Evolutionary conservation across 352 stramenopile genomes (phyloP).

Genomic region (Elongisporangium senticosum): DNA sequence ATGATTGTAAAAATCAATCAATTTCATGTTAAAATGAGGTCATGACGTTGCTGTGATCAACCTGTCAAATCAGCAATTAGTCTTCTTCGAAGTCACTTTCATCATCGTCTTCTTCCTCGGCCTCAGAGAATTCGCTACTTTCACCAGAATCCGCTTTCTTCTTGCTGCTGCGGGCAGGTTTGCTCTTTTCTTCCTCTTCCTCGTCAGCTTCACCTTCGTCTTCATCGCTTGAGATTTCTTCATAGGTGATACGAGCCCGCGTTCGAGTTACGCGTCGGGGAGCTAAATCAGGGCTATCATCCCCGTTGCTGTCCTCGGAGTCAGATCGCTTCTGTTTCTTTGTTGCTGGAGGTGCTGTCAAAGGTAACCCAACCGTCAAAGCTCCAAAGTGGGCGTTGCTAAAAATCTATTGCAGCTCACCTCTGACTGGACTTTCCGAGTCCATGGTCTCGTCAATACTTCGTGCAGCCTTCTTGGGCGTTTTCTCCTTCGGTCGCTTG

Average conservation of each 20-base stretch:
- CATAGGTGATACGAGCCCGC: constrained; percentile 47
- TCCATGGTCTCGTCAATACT: background rate
- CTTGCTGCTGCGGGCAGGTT: constrained; percentile 9
- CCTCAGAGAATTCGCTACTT: constrained; percentile 42
- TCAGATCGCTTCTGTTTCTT: constrained; percentile 33
- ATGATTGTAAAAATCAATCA: background rate
- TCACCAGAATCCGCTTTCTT: constrained; percentile 25
- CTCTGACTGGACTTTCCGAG: background rate
- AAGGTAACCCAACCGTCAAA: background rate
- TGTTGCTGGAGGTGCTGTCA: constrained; percentile 11
- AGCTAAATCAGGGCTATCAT: constrained; percentile 17
- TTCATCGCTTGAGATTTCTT: constrained; percentile 50
- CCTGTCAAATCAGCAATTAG: background rate
- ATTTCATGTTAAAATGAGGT: no score
- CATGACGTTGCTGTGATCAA: background rate
- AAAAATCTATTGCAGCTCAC: background rate
- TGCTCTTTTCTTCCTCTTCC: constrained; percentile 13
- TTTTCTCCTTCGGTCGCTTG: constrained; percentile 24
- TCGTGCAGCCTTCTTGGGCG: constrained; percentile 15
- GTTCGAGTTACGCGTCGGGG: constrained; percentile 30
- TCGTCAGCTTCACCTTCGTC: constrained; percentile 26
- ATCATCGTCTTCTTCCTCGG: constrained; percentile 43
- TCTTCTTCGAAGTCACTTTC: constrained; percentile 54
- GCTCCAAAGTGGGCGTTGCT: background rate
- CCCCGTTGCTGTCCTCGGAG: constrained; percentile 10